Base-by-base conservation (phyloP, 371 early-diverging fungal genomes). In the Actinomortierella wolfii region DNA sequence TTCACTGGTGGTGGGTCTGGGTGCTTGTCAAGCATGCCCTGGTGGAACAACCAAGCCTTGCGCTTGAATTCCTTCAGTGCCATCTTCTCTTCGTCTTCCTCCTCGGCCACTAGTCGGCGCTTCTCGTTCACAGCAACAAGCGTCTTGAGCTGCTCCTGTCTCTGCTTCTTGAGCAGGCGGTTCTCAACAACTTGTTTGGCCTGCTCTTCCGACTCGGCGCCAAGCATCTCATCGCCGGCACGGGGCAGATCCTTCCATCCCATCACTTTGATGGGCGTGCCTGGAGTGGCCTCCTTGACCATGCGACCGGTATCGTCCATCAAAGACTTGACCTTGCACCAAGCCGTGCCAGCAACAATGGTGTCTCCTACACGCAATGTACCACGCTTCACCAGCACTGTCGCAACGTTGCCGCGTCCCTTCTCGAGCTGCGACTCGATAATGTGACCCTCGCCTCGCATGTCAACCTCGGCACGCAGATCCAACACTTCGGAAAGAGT, bases 221-320 rank as follows among this genome's bases (percentile, higher is more conserved):
- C 88, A 13, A 96, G 66, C 51, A 90, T 94, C 68, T 88, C 83
- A 64, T 96, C 96, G 25, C 98, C 98, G 14, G 96, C 96, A 20
- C 78, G 78, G 3, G 97, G 97, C 14, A 97, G 79, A 17, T 90
- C 92, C 67, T 93, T 92, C 97, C 98, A 97, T 1, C 98, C 98
- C 65, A 84, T 86, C 15, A 97, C 86, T 59, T 92, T 88, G 49
- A 94, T 94, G 1, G 98, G 94, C 17, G 81, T 83, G 24, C 96
- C 94, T 1, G 98, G 98, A 1, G 82, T 79, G n/a, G 94, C 97
- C 59, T 83, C 79, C 61, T 87, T 85, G 24, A 96, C 77, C 1
- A 76, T 43, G 49, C 83, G 78, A 13, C 95, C 94, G 42, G 81
- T 80, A 56, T 96, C 93, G 61, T 94, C 91, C 0, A 82, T 81